A percentile compares a stretch with the other conserved stretches of the same genome.
These are phyloP conservation scores for Populus trichocarpa DNA, from an alignment of 441 rosid species.

Conservation along the genomic window DNA sequence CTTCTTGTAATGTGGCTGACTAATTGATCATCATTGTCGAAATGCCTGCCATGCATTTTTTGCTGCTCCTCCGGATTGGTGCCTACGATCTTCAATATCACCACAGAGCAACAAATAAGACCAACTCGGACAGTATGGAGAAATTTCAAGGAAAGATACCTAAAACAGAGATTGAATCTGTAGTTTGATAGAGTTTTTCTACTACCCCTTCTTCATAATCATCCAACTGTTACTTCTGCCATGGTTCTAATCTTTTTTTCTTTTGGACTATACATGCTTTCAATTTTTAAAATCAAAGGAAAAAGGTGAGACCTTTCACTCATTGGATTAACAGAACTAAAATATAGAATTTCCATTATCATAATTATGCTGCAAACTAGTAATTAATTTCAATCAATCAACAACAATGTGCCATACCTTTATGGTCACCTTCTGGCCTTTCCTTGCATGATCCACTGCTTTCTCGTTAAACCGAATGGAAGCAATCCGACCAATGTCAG, in stretches of 20 bases:
- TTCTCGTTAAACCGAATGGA: constrained; percentile 83
- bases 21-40: constrained; percentile 80
- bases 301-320: too few species aligned
- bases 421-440: constrained; percentile 49
- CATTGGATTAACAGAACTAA: not conserved
- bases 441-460: constrained; percentile 46
- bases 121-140: not conserved
- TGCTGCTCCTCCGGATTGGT: constrained; percentile 84
- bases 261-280: too few species aligned
- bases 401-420: constrained; percentile 51
- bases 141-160: not conserved
- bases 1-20: constrained; percentile 87
- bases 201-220: too few species aligned
- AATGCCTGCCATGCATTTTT: constrained; percentile 92
- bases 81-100: constrained; percentile 58
- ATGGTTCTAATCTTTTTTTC: too few species aligned
- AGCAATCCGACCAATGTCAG: constrained; percentile 85
- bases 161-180: too few species aligned
- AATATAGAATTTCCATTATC: not conserved
- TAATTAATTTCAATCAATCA: not conserved
- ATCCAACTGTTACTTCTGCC: too few species aligned
- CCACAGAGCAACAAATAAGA: not conserved
- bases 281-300: too few species aligned
- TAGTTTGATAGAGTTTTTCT: too few species aligned
- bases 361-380: not conserved